phyloP scores from a whole-genome alignment of 73 alveolate genomes.

The Blepharisma japonicum region DNA sequence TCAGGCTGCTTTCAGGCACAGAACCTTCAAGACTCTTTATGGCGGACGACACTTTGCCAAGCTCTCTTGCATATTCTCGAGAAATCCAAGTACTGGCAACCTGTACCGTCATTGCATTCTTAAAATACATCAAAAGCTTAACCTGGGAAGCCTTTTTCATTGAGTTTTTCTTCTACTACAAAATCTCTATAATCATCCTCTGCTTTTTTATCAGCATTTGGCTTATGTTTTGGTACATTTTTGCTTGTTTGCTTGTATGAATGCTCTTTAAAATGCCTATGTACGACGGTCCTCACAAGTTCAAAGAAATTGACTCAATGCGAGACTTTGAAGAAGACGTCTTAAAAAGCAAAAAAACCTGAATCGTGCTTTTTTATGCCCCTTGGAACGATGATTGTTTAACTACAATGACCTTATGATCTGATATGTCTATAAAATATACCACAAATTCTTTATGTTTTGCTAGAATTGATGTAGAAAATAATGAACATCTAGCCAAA shows the following conservation, averaged over 20 bases:
- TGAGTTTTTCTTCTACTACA: conserved; percentile 4
- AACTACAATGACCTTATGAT: conserved; percentile 11
- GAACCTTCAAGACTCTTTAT: neutral
- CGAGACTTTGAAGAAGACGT: conserved; percentile 12
- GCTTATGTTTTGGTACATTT: conserved; percentile 20
- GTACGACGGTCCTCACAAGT: neutral
- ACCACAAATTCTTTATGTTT: neutral
- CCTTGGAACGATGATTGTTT: neutral
- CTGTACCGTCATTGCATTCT: neutral
- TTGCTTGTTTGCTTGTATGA: neutral
- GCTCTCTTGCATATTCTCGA: neutral
- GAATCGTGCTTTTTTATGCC: conserved; percentile 28
- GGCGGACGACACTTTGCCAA: conserved; percentile 1
- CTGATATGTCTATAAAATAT: conserved; percentile 22
- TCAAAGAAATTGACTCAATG: neutral
- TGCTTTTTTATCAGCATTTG: neutral
- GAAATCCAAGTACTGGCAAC: conserved; percentile 21
- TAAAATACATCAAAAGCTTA: neutral
- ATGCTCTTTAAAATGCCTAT: conserved; percentile 29
- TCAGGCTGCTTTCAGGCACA: neutral
- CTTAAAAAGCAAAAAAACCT: neutral
- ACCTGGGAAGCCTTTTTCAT: conserved; percentile 13
- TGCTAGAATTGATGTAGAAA: conserved; percentile 29
- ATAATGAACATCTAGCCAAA: neutral
- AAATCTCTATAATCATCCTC: neutral